These are phyloP conservation scores for Saccharomycopsis fodiens DNA, from an alignment of 805 yeast species.

Conservation along the genomic window DNA sequence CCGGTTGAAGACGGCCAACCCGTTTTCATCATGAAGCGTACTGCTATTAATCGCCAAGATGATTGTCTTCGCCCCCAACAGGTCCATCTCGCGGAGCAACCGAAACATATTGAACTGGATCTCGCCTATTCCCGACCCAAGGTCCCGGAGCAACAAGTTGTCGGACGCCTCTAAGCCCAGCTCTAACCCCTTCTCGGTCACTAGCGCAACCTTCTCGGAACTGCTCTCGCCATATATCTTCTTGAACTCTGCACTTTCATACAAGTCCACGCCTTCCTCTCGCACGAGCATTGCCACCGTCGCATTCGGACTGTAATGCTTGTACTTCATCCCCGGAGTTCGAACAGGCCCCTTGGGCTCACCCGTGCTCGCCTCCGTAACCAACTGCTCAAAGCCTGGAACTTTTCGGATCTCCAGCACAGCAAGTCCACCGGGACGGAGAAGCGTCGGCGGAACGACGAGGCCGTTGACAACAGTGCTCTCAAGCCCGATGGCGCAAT, in stretches of 20 bases:
- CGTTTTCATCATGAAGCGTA: constrained; percentile 67
- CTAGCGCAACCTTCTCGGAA: constrained; percentile 10
- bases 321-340: constrained; percentile 98
- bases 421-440: constrained; percentile 92
- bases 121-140: constrained; percentile 45
- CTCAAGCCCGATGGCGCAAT: constrained; percentile 84
- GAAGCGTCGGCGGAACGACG: constrained; percentile 71
- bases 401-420: constrained; percentile 58
- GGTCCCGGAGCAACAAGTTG: constrained; percentile 27
- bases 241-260: constrained; percentile 1
- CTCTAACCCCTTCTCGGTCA: constrained; percentile 5
- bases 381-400: constrained; percentile 45
- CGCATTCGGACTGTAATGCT: constrained; percentile 90
- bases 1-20: constrained; percentile 92
- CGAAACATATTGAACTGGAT: constrained; percentile 74
- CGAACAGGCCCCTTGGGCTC: constrained; percentile 62
- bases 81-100: constrained; percentile 69
- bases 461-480: constrained; percentile 92
- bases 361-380: constrained; percentile 28
- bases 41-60: constrained; percentile 47
- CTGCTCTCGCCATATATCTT: background rate
- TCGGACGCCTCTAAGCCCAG: background rate
- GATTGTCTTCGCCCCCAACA: constrained; percentile 55
- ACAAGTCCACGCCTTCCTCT: background rate
- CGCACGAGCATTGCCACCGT: constrained; percentile 57